Conservation (phyloP, 2,329 filamentous ascomycete species). For the Coniochaeta sp. region DNA sequence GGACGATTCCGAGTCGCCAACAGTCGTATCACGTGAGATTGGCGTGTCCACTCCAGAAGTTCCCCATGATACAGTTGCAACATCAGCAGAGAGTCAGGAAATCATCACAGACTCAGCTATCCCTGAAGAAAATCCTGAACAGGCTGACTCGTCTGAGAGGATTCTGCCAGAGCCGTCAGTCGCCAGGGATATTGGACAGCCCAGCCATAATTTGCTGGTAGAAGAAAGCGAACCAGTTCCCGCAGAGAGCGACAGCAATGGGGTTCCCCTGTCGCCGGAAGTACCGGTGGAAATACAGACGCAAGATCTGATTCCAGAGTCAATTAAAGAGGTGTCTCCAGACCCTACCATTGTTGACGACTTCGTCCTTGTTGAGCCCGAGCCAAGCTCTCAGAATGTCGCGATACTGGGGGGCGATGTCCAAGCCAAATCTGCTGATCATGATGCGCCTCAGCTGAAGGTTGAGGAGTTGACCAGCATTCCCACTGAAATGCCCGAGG, state of each 20-base stretch:
- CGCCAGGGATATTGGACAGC: too few species aligned
- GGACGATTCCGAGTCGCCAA: background rate
- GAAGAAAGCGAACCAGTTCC: background rate
- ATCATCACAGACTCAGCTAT: too few species aligned
- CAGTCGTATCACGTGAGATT: constrained; percentile 4
- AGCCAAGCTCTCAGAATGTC: background rate
- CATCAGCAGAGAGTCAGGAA: too few species aligned
- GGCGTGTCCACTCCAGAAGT: background rate
- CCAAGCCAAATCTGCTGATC: background rate
- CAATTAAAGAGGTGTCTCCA: background rate
- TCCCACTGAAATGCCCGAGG: background rate
- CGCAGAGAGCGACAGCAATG: background rate
- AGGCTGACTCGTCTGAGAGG: background rate
- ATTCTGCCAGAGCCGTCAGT: background rate
- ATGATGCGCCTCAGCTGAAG: background rate
- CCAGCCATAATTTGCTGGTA: too few species aligned
- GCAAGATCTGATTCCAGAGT: background rate
- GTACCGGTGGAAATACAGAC: background rate
- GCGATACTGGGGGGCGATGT: background rate
- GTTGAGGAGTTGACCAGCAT: background rate
- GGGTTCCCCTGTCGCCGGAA: background rate
- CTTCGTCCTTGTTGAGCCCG: background rate
- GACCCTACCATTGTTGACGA: background rate
- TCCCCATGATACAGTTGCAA: background rate
- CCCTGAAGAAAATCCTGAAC: too few species aligned